These are phyloP conservation scores for Quercus gilva DNA, from an alignment of 306 rosid genomes.

Conservation along the genomic window DNA sequence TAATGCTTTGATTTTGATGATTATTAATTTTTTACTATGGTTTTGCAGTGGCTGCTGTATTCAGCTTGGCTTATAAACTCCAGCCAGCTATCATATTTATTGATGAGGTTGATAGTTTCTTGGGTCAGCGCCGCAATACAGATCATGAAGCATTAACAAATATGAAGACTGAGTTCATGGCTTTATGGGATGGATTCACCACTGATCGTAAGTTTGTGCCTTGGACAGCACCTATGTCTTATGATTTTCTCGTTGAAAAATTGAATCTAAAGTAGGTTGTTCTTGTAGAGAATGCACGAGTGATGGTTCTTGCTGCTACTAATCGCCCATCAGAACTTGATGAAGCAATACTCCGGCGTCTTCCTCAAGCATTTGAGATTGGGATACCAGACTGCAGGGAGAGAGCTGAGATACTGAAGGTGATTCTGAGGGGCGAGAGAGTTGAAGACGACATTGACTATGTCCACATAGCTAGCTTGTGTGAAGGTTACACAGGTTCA, in stretches of 20 bases:
- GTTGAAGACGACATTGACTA: slow-evolving; percentile 62
- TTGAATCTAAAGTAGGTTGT: slow-evolving; percentile 10
- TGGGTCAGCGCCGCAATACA: slow-evolving; percentile 90
- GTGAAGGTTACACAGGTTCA: slow-evolving; percentile 90
- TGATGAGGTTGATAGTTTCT: slow-evolving; percentile 97
- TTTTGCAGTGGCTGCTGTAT: slow-evolving; percentile 87
- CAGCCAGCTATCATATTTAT: slow-evolving; percentile 98
- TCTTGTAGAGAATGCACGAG: slow-evolving; percentile 75
- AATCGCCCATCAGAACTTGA: slow-evolving; percentile 99
- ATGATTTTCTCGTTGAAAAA: not conserved
- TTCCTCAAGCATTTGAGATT: slow-evolving; percentile 97
- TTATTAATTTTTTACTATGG: slow-evolving; percentile 13
- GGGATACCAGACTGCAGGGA: slow-evolving; percentile 73
- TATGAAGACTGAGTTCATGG: slow-evolving; percentile 99
- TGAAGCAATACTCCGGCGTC: slow-evolving; percentile 98
- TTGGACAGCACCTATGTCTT: not conserved
- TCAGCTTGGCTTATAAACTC: slow-evolving; percentile 95
- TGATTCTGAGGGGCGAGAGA: slow-evolving; percentile 71
- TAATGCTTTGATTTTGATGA: slow-evolving; percentile 9
- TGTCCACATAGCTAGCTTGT: slow-evolving; percentile 52
- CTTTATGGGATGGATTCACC: slow-evolving; percentile 97
- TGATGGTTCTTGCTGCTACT: slow-evolving; percentile 97
- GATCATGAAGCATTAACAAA: slow-evolving; percentile 95
- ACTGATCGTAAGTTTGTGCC: slow-evolving; percentile 78
- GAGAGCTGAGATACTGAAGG: slow-evolving; percentile 84